Conservation (phyloP, 129 eudicot genomes). For the Saposhnikovia divaricata region DNA sequence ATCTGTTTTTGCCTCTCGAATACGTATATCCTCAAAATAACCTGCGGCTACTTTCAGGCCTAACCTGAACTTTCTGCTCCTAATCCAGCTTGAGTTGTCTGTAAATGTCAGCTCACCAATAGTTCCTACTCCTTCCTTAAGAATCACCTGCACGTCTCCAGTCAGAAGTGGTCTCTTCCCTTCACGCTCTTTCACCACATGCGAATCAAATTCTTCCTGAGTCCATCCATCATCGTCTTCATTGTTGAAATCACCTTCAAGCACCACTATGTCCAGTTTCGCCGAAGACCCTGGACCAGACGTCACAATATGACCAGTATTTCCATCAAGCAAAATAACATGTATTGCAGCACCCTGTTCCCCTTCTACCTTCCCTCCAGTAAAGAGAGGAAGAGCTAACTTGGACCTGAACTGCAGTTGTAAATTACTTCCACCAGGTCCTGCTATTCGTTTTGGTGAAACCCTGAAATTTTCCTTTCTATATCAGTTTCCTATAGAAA, state of each 20-base stretch:
- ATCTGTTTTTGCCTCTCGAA: conserved; percentile 93
- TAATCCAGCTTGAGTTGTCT: conserved; percentile 97
- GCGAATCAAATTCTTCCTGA: conserved; percentile 86
- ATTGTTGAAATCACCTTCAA: conserved; percentile 94
- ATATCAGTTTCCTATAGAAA: background rate
- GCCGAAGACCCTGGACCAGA: conserved; percentile 76
- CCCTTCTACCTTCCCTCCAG: conserved; percentile 97
- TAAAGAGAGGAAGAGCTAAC: conserved; percentile 86
- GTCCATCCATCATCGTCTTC: conserved; percentile 93
- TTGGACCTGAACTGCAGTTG: conserved; percentile 82
- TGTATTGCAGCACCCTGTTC: conserved; percentile 92
- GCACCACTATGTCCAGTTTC: conserved; percentile 83
- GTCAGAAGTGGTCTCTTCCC: conserved; percentile 93
- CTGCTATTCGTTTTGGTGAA: conserved; percentile 85
- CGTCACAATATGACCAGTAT: conserved; percentile 65
- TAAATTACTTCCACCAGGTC: conserved; percentile 87
- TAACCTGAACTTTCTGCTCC: conserved; percentile 92
- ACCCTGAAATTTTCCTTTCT: conserved; percentile 36
- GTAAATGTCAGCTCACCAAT: conserved; percentile 92
- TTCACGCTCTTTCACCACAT: conserved; percentile 94
- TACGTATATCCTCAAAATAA: conserved; percentile 54
- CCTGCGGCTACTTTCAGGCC: conserved; percentile 84
- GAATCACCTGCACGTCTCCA: conserved; percentile 74
- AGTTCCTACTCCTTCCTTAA: conserved; percentile 96
- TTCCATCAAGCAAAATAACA: conserved; percentile 73